Evolutionary conservation across 495 filamentous ascomycete species (phyloP), one percentile per base, ranked within the genome.

Genomic region (Podospora fimiseda): DNA sequence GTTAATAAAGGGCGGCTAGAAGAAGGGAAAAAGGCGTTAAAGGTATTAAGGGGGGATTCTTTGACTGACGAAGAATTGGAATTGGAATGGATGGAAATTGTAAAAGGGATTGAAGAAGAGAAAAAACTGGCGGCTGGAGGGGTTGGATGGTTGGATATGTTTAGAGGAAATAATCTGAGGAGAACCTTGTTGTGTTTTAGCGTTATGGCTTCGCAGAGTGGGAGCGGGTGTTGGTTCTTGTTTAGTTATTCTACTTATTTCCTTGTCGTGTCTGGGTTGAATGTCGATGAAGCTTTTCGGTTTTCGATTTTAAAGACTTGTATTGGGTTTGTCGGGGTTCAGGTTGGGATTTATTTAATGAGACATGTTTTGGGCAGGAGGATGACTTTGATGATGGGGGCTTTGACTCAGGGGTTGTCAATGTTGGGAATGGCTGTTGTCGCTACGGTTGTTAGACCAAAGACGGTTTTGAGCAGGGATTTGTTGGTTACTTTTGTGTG

Each of bases 221-320:
- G 57, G 8, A 52, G 64, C 0, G 69, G 69, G 14, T 65, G 63
- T 0, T 73, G 70, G 70, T 73, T 73, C 46, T 53, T 67, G 33
- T 72, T 73, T 48, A 68, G 61, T 23, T 73, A 73, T 43, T 54
- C 68, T 16, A 72, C 70, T 14, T 72, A 72, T 46, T 73, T 73
- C 53, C 58, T 70, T 55, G 61, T 64, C 16, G 66, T 72, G 0
- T 65, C 69, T 1, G 70, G 70, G 6, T 47, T 72, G 27, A 51
- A 54, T 11, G 61, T 69, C 18, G 56, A 68, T 30, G 59, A 71
- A n/a, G 64, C 70, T n/a, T 73, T 73, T 54, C 60, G 60, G 23
- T 72, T 61, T 45, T 66, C 60, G 9, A 57, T 71, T 45, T 61
- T 72, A 59, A 70, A 68, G 48, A 68, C 64, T 2, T 68, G 62